A percentile compares a stretch with the other conserved stretches of the same genome.
These are phyloP conservation scores for Wolfiporia cocos DNA, from an alignment of 1,284 basidiomycete genomes.

Conservation along the genomic window DNA sequence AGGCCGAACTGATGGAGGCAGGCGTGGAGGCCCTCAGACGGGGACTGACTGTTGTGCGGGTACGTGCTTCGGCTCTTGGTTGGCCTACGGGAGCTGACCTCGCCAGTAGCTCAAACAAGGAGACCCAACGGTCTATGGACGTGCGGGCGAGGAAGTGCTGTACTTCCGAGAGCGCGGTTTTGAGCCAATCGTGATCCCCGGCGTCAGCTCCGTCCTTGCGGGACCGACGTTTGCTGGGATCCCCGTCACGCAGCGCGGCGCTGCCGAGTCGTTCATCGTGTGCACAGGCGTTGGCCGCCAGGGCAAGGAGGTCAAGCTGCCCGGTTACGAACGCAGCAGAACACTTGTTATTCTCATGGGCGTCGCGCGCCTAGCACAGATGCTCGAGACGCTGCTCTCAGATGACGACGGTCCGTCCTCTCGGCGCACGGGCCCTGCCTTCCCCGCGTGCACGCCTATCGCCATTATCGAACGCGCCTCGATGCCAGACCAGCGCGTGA, in stretches of 20 bases:
- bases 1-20: conserved; percentile 89
- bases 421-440: conserved; percentile 50
- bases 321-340: conserved; percentile 79
- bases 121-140: conserved; percentile 92
- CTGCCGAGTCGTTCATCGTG: conserved; percentile 83
- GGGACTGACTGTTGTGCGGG: conserved; percentile 85
- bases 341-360: conserved; percentile 93
- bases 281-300: conserved; percentile 92
- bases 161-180: conserved; percentile 85
- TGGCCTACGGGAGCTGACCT: conserved; percentile 1
- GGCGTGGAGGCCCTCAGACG: conserved; percentile 77
- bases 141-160: conserved; percentile 91
- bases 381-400: conserved; percentile 59
- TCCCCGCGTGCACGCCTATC: conserved; percentile 77
- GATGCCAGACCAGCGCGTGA: conserved; percentile 86
- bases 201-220: conserved; percentile 84
- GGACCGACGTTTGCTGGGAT: conserved; percentile 88
- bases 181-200: conserved; percentile 82
- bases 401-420: conserved; percentile 13
- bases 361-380: conserved; percentile 76
- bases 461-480: conserved; percentile 93
- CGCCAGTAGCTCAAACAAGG: conserved; percentile 84
- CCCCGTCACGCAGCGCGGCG: conserved; percentile 93
- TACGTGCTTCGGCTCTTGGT: conserved; percentile 28
- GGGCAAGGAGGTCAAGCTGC: conserved; percentile 81